Base-by-base conservation (phyloP, 2,329 filamentous ascomycete genomes). In the Colletotrichum destructivum region DNA sequence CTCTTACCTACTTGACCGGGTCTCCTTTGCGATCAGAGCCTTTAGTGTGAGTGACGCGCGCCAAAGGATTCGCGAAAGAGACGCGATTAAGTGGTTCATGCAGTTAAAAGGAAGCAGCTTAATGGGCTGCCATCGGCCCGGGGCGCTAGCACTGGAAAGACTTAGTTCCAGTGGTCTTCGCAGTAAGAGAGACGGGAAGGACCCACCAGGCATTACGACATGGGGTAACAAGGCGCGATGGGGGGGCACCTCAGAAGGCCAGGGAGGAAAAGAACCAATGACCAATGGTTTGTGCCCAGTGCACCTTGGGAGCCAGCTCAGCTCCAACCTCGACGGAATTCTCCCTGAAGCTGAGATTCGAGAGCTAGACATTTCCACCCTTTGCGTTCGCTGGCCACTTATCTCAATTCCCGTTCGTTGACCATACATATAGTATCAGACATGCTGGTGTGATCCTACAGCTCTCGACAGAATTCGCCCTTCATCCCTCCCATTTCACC, bases 21-120 rank as follows among this genome's bases (percentile, higher is more conserved):
- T 42, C 47, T 40, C 54, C 51, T 46, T 66, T 63, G 54, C 49
- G 47, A 52, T 51, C 46, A 51, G 49, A 69, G 52, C 21, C 51
- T 63, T 63, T 42, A 23, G 42, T 9, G 9, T 38, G 31, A 62
- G 54, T 49, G 61, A 71, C 70, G 66, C 70, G 70, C 62, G 44
- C 60, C 38, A 47, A 23, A 71, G 31, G 42, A 35, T 42, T 57
- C 68, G 69, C 67, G 70, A 66, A 49, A 57, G 18, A 63, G 59
- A 66, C 70, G 70, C 70, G 70, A 69, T 55, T 65, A 70, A 70
- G 49, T 66, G 66, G 70, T 40, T 59, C 56, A 68, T 62, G 67
- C 51, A 66, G 16, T 59, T 66, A 66, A 59, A 26, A 62, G 54
- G 54, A 35, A 38, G 54, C 57, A 38, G 26, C 23, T 38, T 16